Percentiles rank a stretch among this genome's conserved stretches.
phyloP scores from a whole-genome alignment of 495 filamentous ascomycete genomes.

The Aspergillus hancockii region DNA sequence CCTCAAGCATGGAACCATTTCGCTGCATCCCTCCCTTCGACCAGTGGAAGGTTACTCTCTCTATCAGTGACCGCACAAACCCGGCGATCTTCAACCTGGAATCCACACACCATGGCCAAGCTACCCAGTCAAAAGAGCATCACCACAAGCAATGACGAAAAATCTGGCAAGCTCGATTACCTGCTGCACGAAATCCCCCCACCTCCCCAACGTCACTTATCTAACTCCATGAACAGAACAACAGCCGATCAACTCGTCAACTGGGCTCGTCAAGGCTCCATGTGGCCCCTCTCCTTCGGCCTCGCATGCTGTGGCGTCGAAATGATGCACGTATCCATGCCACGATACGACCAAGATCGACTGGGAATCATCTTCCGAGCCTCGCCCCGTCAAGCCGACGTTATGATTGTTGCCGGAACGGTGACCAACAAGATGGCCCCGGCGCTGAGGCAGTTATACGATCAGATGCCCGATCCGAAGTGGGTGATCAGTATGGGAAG shows the following conservation, averaged over 20 bases:
- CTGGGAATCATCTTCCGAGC: constrained; percentile 94
- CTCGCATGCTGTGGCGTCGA: constrained; percentile 91
- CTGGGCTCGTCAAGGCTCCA: constrained; percentile 64
- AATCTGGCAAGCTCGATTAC: not conserved
- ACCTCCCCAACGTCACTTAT: not conserved
- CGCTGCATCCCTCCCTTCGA: not conserved
- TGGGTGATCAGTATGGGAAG: constrained; percentile 93
- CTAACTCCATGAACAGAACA: too few relatives aligned
- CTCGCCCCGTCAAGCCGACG: constrained; percentile 86
- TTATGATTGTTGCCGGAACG: constrained; percentile 94
- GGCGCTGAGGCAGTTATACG: constrained; percentile 85
- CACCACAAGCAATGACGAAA: not conserved
- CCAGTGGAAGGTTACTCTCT: not conserved
- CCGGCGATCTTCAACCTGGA: not conserved
- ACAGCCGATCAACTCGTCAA: constrained; percentile 2
- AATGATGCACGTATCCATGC: constrained; percentile 95
- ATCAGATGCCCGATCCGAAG: constrained; percentile 91
- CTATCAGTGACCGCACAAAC: not conserved
- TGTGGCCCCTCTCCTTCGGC: constrained; percentile 93
- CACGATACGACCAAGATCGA: constrained; percentile 90
- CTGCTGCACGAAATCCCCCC: not conserved
- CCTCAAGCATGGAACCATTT: not conserved
- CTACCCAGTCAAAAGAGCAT: not conserved
- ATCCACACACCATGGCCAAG: not conserved
- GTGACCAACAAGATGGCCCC: constrained; percentile 96